Evolutionary conservation across 352 stramenopile genomes (phyloP).

Genomic region (Phytophthora foliorum): DNA sequence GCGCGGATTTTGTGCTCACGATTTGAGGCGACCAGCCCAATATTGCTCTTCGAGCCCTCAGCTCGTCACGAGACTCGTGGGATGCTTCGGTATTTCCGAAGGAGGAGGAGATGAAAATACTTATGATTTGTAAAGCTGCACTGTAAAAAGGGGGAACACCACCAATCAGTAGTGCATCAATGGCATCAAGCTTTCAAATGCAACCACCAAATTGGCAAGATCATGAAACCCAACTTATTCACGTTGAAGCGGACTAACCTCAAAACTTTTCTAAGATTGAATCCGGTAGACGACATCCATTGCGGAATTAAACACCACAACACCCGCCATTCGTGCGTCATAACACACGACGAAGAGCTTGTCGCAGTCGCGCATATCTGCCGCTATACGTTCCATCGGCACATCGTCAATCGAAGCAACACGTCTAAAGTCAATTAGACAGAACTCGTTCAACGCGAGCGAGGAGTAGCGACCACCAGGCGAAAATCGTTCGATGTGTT

Average conservation of each 20-base stretch:
- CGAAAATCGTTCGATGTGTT: constrained; percentile 13
- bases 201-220: not conserved
- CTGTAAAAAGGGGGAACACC: no score
- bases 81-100: no score
- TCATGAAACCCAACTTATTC: constrained; percentile 2
- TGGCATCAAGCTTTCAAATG: not conserved
- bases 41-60: no score
- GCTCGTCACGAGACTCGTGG: no score
- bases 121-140: no score
- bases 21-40: no score
- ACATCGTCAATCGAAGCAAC: constrained; percentile 17
- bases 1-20: no score
- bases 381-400: constrained; percentile 9
- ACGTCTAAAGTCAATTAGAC: constrained; percentile 15
- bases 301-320: constrained; percentile 26
- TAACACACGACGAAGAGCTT: constrained; percentile 27
- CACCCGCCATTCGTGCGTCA: constrained; percentile 12
- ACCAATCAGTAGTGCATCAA: no score
- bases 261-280: not conserved
- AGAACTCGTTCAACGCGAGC: constrained; percentile 5
- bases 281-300: constrained; percentile 15
- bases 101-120: no score
- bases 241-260: not conserved
- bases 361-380: constrained; percentile 17
- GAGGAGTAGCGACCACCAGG: constrained; percentile 12